Evolutionary conservation across 169 alveolate species (phyloP).

Genomic region (Amoebophrya sp.): DNA sequence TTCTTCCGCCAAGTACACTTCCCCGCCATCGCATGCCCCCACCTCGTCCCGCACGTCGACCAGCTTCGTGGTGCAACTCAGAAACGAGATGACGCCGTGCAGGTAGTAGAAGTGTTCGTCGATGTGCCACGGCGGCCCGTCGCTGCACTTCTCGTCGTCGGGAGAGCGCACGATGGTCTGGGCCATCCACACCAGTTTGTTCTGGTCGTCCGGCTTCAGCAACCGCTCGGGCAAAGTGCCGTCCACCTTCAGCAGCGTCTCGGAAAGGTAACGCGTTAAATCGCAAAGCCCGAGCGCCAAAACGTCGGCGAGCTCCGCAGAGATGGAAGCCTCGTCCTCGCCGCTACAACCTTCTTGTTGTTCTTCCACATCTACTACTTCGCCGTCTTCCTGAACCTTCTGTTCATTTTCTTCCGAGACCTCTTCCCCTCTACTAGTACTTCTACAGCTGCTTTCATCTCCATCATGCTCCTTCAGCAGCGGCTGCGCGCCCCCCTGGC

Average conservation of each 20-base stretch:
- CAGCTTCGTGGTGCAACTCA: background rate
- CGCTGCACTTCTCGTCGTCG: background rate
- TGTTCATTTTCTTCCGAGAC: too few relatives aligned
- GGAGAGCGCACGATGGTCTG: background rate
- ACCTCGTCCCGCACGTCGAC: background rate
- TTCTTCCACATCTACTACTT: too few relatives aligned
- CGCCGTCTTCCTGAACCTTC: too few relatives aligned
- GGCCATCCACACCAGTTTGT: background rate
- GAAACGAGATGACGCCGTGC: background rate
- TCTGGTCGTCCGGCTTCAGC: background rate
- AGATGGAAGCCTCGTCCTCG: background rate
- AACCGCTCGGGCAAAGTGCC: background rate
- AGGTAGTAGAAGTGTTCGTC: background rate
- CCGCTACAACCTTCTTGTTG: too few relatives aligned
- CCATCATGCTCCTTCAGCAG: too few relatives aligned
- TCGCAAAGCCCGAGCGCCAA: background rate
- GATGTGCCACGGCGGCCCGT: background rate
- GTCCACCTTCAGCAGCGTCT: background rate
- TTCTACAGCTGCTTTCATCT: too few relatives aligned
- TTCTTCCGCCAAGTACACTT: background rate
- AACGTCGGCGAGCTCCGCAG: background rate
- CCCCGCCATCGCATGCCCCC: background rate
- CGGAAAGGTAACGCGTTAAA: background rate
- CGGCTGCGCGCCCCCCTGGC: too few relatives aligned
- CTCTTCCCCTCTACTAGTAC: too few relatives aligned